Base-by-base conservation (phyloP, 2,329 filamentous ascomycete species). In the Hymenoscyphus fructigenus region DNA sequence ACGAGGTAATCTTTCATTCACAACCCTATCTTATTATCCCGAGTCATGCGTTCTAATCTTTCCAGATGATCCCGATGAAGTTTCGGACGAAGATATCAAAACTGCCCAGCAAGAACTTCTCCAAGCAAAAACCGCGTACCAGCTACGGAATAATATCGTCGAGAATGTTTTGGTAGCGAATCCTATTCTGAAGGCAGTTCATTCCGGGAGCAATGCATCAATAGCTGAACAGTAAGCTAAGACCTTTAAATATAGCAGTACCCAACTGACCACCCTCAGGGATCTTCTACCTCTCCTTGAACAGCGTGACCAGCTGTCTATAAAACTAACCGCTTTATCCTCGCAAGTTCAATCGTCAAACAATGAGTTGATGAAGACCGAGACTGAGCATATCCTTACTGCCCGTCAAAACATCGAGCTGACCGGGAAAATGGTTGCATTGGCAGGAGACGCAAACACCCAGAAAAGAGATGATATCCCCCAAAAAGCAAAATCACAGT, bases 171-270 rank as follows among this genome's bases (percentile, higher is more conserved):
- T 95, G 69, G 86, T 87, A 70, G 88, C 88, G 64, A 89, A 92
- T 71, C 91, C 92, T 7, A 87, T 91, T 50, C 80, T 96, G 64
- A 91, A 91, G 73, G 89, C 92, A 6, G 87, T 94, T 47, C 91
- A 96, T 75, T 80, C 85, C 66, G 87, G 87, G 55, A 85, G 84
- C 14, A 83, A 85, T 66, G 84, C 86, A 20, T 85, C 86, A 1
- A 84, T 85, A 56, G 81, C 88, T 61, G 91, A 95, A 78, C 85
- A 87, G 91, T 91, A 82, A 63, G 76, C 28, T 69, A 12, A 36
- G 34, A 14, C 34, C 9, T 56, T 62, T 15, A 60, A 17, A 17
- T 50, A n/a, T 47, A 63, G 58, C 47, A 67, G 59, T 41, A 15
- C 50, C 36, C n/a, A 28, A 69, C 57, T 71, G 20, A 66, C 28